A percentile compares a stretch with the other conserved stretches of the same genome.
Conservation (phyloP, 768 basidiomycete genomes). For the Stropharia rugosoannulata region DNA sequence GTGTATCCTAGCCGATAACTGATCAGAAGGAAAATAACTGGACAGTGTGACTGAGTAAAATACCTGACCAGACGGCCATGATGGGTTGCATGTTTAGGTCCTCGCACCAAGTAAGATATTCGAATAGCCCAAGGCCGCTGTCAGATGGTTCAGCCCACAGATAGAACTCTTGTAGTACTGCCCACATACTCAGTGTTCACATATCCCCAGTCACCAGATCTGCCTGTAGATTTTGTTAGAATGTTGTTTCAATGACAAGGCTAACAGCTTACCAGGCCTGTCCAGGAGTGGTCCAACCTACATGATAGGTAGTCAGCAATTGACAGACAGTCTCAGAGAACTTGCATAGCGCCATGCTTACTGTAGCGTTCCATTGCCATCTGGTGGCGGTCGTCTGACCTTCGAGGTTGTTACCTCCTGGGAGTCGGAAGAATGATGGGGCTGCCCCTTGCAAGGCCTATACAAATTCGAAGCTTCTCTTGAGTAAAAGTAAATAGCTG, state of each 20-base stretch:
- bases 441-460: constrained; percentile 38
- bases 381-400: constrained; percentile 32
- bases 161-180: not conserved
- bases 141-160: not conserved
- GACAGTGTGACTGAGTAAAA: not conserved
- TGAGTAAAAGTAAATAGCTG: not conserved
- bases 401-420: constrained; percentile 42
- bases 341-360: constrained; percentile 15
- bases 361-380: constrained; percentile 69
- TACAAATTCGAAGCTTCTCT: too few species aligned
- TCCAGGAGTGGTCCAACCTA: constrained; percentile 48
- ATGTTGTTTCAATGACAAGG: not conserved
- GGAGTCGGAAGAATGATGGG: constrained; percentile 39
- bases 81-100: constrained; percentile 60
- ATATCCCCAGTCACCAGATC: constrained; percentile 63
- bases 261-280: constrained; percentile 32
- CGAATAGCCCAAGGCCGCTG: constrained; percentile 56
- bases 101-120: constrained; percentile 59
- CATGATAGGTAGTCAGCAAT: not conserved
- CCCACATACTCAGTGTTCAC: constrained; percentile 53
- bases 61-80: constrained; percentile 64
- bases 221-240: constrained; percentile 27
- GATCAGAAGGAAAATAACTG: not conserved
- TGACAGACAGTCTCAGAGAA: not conserved
- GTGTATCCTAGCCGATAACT: constrained; percentile 29